Evolutionary conservation across 257 asterid species (phyloP).

Genomic region (Solanum dulcamara): DNA sequence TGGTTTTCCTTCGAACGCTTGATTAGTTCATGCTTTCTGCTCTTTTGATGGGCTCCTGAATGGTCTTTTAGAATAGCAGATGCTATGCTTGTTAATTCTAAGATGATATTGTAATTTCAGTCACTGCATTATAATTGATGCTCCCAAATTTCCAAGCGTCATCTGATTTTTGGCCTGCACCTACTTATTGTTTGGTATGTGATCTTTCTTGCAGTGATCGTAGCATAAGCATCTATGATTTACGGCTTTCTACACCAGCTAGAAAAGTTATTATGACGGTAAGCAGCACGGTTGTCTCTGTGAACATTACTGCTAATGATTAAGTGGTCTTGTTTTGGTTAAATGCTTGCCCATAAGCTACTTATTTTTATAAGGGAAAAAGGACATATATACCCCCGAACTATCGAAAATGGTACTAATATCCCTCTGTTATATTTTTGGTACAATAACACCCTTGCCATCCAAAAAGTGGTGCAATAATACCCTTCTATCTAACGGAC

Average conservation of each 20-base stretch:
- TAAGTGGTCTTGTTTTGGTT: neutral
- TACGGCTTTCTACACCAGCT: conserved; percentile 66
- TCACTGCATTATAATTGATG: neutral
- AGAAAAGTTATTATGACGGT: conserved; percentile 84
- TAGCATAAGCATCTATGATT: conserved; percentile 78
- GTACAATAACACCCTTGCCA: too few relatives aligned
- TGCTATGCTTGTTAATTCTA: neutral
- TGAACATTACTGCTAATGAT: neutral
- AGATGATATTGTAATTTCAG: neutral
- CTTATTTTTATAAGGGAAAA: too few relatives aligned
- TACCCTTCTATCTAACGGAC: too few relatives aligned
- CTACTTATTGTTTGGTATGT: neutral
- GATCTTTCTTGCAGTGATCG: conserved; percentile 59
- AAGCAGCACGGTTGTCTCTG: neutral
- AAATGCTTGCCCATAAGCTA: neutral
- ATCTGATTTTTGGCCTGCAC: neutral
- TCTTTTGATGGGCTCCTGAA: neutral
- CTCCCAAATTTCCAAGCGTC: neutral
- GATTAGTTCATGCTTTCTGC: neutral
- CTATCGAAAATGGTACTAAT: too few relatives aligned
- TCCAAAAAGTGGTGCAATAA: too few relatives aligned
- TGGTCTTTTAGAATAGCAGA: neutral
- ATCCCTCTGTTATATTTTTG: too few relatives aligned
- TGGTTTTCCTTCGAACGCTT: neutral
- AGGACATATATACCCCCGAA: too few relatives aligned